Conservation (phyloP, 371 early-diverging fungal genomes). For the Mucor piriformis region DNA sequence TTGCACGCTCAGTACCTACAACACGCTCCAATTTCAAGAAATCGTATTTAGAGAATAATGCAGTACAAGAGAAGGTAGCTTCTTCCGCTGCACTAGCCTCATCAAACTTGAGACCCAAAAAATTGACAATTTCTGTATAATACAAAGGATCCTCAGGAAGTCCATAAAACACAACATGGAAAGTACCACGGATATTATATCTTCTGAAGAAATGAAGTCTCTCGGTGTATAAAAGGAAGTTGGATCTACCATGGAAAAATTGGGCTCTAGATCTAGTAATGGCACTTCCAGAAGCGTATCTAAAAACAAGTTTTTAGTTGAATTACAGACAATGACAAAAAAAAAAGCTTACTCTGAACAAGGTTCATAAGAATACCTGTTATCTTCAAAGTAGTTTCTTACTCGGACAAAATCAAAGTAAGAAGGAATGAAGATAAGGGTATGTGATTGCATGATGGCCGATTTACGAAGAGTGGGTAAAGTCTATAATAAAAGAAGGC, state of each 20-base stretch:
- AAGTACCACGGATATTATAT: slow-evolving; percentile 82
- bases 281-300: slow-evolving; percentile 68
- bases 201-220: slow-evolving; percentile 93
- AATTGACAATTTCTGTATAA: slow-evolving; percentile 89
- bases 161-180: slow-evolving; percentile 88
- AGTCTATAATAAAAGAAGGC: slow-evolving; percentile 31
- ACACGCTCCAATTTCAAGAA: slow-evolving; percentile 85
- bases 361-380: slow-evolving; percentile 71
- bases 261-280: slow-evolving; percentile 76
- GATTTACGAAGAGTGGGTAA: slow-evolving; percentile 63
- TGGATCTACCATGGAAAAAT: slow-evolving; percentile 81
- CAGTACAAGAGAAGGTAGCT: slow-evolving; percentile 66
- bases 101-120: slow-evolving; percentile 49
- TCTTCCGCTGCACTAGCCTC: slow-evolving; percentile 59
- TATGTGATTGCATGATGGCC: slow-evolving; percentile 68
- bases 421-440: slow-evolving; percentile 89
- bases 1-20: slow-evolving; percentile 79
- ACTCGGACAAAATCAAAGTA: slow-evolving; percentile 96
- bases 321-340: background rate
- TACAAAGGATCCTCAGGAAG: slow-evolving; percentile 86
- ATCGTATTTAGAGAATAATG: slow-evolving; percentile 85
- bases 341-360: slow-evolving; percentile 73
- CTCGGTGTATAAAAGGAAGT: slow-evolving; percentile 87
- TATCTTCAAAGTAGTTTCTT: slow-evolving; percentile 83
- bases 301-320: slow-evolving; percentile 21